Base-by-base conservation (phyloP, 2,329 filamentous ascomycete species). In the Claviceps quebecensis region DNA sequence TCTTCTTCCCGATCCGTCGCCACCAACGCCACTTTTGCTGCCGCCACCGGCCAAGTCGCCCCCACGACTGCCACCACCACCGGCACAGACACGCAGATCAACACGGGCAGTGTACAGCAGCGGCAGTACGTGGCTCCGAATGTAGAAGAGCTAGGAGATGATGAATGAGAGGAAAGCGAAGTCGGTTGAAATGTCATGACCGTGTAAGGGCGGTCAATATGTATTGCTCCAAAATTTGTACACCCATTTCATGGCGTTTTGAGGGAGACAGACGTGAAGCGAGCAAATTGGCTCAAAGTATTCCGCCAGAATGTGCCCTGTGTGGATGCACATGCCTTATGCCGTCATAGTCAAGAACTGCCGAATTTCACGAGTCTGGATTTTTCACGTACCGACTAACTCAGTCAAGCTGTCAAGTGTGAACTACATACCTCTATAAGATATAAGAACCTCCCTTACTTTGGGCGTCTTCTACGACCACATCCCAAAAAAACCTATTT, bases 31-130 rank as follows among this genome's bases (percentile, higher is more conserved):
- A 63, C 72, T 41, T 73, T 81, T 55, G 73, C 73, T 34, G 73
- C 72, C 50, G 67, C 74, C 7, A 76, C 76, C 26, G 78, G 78
- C 39, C 71, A 78, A 52, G 67, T 72, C 36, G 66, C 69, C 23
- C 75, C 77, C 2, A 71, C 76, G 16, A 69, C 68, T 9, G 78
- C 78, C 8, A 77, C 71, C 6, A 80, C 77, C 0, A 80, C 77
- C 13, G 76, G 74, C 11, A 79, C 77, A 3, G 70, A 71, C 45
- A 80, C 77, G 0, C 73, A 77, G 56, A 63, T 80, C 49, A 67
- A 71, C 41, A 74, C 73, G 5, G 68, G 63, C 13, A 62, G 59
- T 16, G 60, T 67, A 17, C 66, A 71, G 53, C 68, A 71, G 57
- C 67, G 69, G 46, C 58, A 59, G 36, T 80, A 79, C 50, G 66